phyloP scores from a whole-genome alignment of 1,284 basidiomycete genomes.

The Cystobasidium sp. region DNA sequence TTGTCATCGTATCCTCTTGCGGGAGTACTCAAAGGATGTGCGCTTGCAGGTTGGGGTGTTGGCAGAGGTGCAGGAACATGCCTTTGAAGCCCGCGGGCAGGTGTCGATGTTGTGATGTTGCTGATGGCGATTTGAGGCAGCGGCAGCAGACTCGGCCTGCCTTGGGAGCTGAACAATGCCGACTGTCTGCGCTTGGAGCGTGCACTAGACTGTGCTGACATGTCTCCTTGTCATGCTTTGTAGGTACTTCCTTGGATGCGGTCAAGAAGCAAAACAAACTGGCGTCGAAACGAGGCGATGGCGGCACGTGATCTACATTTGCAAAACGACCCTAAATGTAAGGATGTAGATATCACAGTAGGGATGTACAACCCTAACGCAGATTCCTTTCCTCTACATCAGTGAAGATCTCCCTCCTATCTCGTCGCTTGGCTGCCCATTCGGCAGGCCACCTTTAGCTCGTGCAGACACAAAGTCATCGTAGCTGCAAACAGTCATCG shows the following conservation, averaged over 20 bases:
- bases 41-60: conserved; percentile 13
- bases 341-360: not conserved
- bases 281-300: not conserved
- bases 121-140: conserved; percentile 10
- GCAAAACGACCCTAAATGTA: not conserved
- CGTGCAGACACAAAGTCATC: conserved; percentile 53
- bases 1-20: not conserved
- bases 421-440: conserved; percentile 53
- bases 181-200: conserved; percentile 23
- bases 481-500: conserved; percentile 46
- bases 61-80: conserved; percentile 21
- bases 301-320: conserved; percentile 4
- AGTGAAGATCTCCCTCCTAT: conserved; percentile 53
- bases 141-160: conserved; percentile 16
- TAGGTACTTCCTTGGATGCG: not conserved
- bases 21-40: not conserved
- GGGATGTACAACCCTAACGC: too few species aligned
- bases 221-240: not conserved
- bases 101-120: conserved; percentile 20
- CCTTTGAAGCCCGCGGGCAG: conserved; percentile 5
- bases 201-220: conserved; percentile 24
- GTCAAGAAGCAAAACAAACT: not conserved
- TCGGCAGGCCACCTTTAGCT: conserved; percentile 52
- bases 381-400: conserved; percentile 47
- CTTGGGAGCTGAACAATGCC: not conserved